Evolutionary conservation across 345 rosid genomes (phyloP).

Genomic region (Erodium maritimum): DNA sequence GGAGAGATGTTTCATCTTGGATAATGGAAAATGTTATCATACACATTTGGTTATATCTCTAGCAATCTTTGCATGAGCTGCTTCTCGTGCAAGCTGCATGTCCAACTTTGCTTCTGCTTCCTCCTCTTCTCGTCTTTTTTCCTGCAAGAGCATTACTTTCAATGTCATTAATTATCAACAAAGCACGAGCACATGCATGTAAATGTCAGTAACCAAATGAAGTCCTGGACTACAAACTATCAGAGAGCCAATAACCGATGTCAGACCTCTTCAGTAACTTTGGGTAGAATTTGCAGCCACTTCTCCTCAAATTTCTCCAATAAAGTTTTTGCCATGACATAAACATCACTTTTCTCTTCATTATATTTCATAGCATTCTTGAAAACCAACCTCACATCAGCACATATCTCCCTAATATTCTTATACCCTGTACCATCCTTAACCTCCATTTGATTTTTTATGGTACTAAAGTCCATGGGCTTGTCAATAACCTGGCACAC

Average conservation of each 20-base stretch:
- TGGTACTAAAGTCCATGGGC: constrained; percentile 88
- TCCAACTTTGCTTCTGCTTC: constrained; percentile 47
- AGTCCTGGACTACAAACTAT: background rate
- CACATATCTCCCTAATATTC: constrained; percentile 63
- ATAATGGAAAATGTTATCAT: background rate
- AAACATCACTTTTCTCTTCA: constrained; percentile 52
- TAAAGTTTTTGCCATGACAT: constrained; percentile 73
- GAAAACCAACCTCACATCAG: constrained; percentile 75
- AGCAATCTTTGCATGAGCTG: constrained; percentile 57
- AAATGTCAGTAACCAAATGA: constrained; percentile 2
- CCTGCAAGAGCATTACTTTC: constrained; percentile 19
- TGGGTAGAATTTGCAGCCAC: constrained; percentile 68
- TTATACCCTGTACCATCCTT: constrained; percentile 66
- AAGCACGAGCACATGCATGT: background rate
- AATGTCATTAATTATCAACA: background rate
- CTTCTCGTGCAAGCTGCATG: constrained; percentile 53
- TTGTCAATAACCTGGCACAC: constrained; percentile 45
- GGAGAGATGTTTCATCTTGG: background rate
- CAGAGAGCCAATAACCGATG: background rate
- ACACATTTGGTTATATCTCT: constrained; percentile 59
- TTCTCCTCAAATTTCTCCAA: constrained; percentile 71
- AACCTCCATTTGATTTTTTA: constrained; percentile 71
- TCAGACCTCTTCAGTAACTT: constrained; percentile 70
- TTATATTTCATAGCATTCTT: constrained; percentile 92
- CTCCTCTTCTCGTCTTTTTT: constrained; percentile 57